phyloP scores from a whole-genome alignment of 768 basidiomycete species.

The Suillus variegatus region DNA sequence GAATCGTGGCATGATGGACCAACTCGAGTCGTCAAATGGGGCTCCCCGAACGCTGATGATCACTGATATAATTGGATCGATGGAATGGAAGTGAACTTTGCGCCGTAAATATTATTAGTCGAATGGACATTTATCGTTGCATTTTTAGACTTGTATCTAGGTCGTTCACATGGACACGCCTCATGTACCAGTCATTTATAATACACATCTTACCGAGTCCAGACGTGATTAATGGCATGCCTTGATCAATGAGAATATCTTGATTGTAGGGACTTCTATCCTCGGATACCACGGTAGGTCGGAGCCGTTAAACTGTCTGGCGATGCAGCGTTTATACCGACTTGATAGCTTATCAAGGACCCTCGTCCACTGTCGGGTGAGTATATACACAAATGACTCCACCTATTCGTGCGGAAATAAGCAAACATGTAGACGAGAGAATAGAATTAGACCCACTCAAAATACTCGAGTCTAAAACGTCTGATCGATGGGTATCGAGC shows the following conservation, averaged over 20 bases:
- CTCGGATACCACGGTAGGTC: background rate
- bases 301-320: too few relatives aligned
- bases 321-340: background rate
- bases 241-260: background rate
- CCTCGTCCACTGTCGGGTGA: background rate
- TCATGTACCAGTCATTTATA: background rate
- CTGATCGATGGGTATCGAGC: constrained; percentile 55
- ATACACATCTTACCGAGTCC: background rate
- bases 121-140: background rate
- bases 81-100: background rate
- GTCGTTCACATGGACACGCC: background rate
- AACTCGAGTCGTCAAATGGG: constrained; percentile 58
- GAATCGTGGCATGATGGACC: constrained; percentile 65
- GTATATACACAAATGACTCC: background rate
- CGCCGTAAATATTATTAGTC: background rate
- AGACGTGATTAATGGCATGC: background rate
- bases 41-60: constrained; percentile 54
- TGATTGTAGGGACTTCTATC: background rate
- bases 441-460: background rate
- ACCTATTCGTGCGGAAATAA: background rate
- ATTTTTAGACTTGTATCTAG: constrained; percentile 4
- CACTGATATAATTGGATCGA: constrained; percentile 35
- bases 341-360: background rate
- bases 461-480: constrained; percentile 17
- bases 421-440: background rate